phyloP scores from a whole-genome alignment of 768 basidiomycete genomes.

The Pleurotus tuoliensis region DNA sequence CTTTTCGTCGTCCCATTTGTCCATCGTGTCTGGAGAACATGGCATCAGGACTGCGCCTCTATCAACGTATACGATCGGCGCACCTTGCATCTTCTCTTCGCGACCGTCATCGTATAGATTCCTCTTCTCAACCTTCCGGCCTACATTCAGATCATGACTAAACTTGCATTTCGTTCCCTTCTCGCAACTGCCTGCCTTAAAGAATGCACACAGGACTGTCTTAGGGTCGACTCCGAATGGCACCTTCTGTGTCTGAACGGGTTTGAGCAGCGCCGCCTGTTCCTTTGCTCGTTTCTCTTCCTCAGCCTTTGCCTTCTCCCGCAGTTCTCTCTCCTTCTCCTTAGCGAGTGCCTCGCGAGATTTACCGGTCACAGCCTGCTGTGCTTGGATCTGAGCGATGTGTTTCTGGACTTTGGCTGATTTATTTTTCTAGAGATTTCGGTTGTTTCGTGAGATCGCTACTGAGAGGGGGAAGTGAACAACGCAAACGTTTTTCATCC shows the following conservation, averaged over 20 bases:
- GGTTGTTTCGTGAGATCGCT: conserved; percentile 3
- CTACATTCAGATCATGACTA: conserved; percentile 88
- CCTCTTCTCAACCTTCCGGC: conserved; percentile 91
- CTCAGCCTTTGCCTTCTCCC: conserved; percentile 70
- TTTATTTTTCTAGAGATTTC: conserved; percentile 75
- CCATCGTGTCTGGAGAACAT: conserved; percentile 80
- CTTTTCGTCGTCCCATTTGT: conserved; percentile 96
- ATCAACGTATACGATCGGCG: conserved; percentile 17
- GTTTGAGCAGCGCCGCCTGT: conserved; percentile 79
- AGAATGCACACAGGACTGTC: conserved; percentile 88
- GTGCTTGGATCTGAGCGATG: conserved; percentile 75
- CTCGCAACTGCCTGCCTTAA: conserved; percentile 89
- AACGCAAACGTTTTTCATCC: conserved; percentile 76
- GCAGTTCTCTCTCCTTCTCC: conserved; percentile 77
- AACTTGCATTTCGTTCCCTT: conserved; percentile 97
- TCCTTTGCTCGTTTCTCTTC: conserved; percentile 84
- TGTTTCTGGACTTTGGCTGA: conserved; percentile 89
- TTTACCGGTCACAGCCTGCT: conserved; percentile 72
- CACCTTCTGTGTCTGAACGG: conserved; percentile 79
- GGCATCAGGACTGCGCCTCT: not conserved
- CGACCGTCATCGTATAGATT: conserved; percentile 88
- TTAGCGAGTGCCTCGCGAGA: conserved; percentile 77
- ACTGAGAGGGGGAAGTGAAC: not conserved
- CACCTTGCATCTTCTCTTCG: conserved; percentile 76
- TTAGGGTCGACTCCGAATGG: conserved; percentile 97